Base-by-base conservation (phyloP, 1,139 yeast species). In the Meyerozyma carpophila region DNA sequence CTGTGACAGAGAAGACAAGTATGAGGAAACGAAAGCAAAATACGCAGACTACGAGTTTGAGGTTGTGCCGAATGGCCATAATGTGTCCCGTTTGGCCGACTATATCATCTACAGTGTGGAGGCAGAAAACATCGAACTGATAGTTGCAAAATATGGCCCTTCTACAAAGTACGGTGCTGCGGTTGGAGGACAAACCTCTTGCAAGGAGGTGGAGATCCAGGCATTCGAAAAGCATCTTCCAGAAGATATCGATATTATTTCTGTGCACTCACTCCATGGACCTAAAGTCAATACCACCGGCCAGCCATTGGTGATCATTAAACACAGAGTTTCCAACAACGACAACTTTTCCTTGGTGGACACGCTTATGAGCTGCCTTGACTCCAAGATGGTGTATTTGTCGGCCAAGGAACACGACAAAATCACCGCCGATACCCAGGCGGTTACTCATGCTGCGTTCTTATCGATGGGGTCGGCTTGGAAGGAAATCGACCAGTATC, bases 171-270 rank as follows among this genome's bases (percentile, higher is more conserved):
- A 79, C 13, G 95, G 95, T 3, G 85, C 96, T 4, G 79, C 90
- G 42, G 96, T 93, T 9, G 98, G 98, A n/a, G 98, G 98, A 5
- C 98, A 93, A 62, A 91, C 98, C 0, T 87, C 96, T 5, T 93
- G 98, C 66, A 93, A 93, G 59, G 84, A 80, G 16, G 95, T 95
- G 0, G 98, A 93, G 59, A 84, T 93, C 37, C 72, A 68, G 18
- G 97, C 98, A 0, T 88, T 93, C 60, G 97, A 90, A 55, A 68
- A 70, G 44, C 66, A 76, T 52, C 62, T 89, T 36, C 97, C 98
- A 0, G 48, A 56, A 1, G 98, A 93, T 62, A 84, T 81, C 4
- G 86, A 88, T 41, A 93, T 93, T 36, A 77, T 93, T 13, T 79
- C 95, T 1, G 75, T 95, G 31, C 98, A 93, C 61, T 91, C 98